Base-by-base conservation (phyloP, 1,284 basidiomycete genomes). In the Ceraceosorus bombacis region DNA sequence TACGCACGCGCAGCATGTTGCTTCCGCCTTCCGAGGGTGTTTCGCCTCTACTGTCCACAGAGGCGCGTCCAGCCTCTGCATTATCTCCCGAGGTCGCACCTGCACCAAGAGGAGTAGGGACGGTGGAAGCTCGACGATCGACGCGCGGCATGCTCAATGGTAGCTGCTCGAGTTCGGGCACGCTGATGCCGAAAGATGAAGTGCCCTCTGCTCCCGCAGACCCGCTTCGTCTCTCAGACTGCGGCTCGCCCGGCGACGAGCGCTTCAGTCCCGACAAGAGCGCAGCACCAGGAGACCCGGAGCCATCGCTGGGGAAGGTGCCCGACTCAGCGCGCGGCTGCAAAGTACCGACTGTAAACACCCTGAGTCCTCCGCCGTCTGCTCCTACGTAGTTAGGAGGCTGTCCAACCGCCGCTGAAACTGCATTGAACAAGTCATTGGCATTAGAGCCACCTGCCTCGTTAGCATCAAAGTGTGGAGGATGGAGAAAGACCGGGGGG, bases 321-420 rank as follows among this genome's bases (percentile, higher is more conserved):
- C 27, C 41, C 7, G 39, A 53, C 27, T 61, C 67, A 6, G 63
- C 60, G 4, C 83, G 78, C 5, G 88, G 88, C 68, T 89, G 81
- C 41, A 89, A 79, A 70, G 89, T 88, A 0, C 88, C 88, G 1
- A 90, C 83, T 5, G 88, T 90, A 72, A 88, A 88, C 51, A 90
- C 87, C 77, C 88, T 85, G 59, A 89, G 76, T 0, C 86, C 88
- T 67, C 86, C 83, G n/a, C 50, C 54, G 49, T 65, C 66, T 55
- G 67, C 55, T 36, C 46, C 53, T 5, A 60, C 63, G n/a, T 64
- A 27, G 39, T 36, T 58, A 27, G 69, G 68, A 36, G 43, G 10
- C 43, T 69, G 63, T 51, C 60, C 62, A 8, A 55, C 59, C 10
- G 61, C 52, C 48, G 49, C 61, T 27, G 66, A 61, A 12, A 60